A percentile compares a stretch with the other conserved stretches of the same genome.
Evolutionary conservation across 2,329 filamentous ascomycete genomes (phyloP).

Genomic region (Harringtonia aguacate): DNA sequence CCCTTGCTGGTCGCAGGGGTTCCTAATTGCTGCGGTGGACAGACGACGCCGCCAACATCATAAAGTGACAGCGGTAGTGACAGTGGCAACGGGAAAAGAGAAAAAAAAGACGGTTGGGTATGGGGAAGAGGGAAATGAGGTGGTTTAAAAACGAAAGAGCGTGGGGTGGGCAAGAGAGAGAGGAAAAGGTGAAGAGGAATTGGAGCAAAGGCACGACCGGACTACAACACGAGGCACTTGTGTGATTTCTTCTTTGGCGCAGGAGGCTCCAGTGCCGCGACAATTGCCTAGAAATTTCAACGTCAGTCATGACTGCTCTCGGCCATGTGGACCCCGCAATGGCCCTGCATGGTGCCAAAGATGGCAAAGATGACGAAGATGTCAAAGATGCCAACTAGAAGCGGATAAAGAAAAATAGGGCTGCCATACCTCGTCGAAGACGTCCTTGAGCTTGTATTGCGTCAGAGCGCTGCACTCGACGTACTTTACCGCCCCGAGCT

Average conservation of each 20-base stretch:
- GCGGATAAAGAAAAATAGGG: not conserved
- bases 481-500: constrained; percentile 95
- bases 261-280: constrained; percentile 85
- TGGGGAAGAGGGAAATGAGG: not conserved
- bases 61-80: not conserved
- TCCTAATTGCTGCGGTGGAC: too few relatives aligned
- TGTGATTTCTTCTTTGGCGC: constrained; percentile 66
- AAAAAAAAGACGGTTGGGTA: not conserved
- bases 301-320: too few relatives aligned
- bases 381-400: too few relatives aligned
- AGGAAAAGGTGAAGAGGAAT: constrained; percentile 4
- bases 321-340: too few relatives aligned
- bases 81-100: not conserved
- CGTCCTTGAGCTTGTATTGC: constrained; percentile 97
- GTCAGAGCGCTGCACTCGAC: constrained; percentile 97
- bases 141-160: not conserved
- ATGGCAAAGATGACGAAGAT: too few relatives aligned
- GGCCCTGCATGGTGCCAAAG: too few relatives aligned
- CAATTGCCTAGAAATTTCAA: constrained; percentile 85
- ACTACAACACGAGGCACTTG: constrained; percentile 59
- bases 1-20: too few relatives aligned
- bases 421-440: constrained; percentile 84
- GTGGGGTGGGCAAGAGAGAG: not conserved
- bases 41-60: not conserved
- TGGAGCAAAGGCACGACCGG: constrained; percentile 10